Evolutionary conservation across 257 asterid genomes (phyloP), one percentile per base, ranked within the genome.

Genomic region (Salvia rosmarinus): DNA sequence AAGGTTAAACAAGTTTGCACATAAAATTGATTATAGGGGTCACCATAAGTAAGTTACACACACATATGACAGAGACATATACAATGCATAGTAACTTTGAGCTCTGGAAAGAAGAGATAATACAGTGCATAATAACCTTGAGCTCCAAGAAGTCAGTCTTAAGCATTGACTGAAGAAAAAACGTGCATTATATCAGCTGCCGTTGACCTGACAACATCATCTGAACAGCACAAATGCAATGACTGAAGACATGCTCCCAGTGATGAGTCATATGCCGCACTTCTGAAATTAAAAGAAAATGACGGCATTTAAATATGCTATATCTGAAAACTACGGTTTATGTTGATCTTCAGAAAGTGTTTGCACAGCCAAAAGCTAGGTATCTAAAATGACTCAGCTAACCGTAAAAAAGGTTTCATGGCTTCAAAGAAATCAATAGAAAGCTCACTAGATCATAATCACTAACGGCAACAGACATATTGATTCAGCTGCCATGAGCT

Each of bases 111-210:
- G 64, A 76, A 57, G 43, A 43, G 52, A 73, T 21, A 39, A 10
- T 12, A 68, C 60, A 60, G 68, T 67, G 42, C 58, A 57, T 56
- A 66, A 68, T 62, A 75, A 90, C 99, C 96, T 86, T 83, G 70
- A 94, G 97, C 79, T 91, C 99, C 76, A 74, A 71, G 85, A 96
- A 89, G 59, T 67, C 80, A 66, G 99, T 86, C 82, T 82, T 88
- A 72, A 75, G 85, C 90, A 94, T 74, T 57, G 96, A 77, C 78
- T 77, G 85, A 20, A 86, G 86, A 83, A 91, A 91, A 86, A 75
- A 85, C 61, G 59, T 61, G 77, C 16, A 91, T 72, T 25, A 91
- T 78, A 77, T 82, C 88, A 66, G 83, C 81, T 72, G 97, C 94
- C 46, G 97, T 91, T 7, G 91, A 89, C 82, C 86, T 87, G 67